Evolutionary conservation across 2,329 filamentous ascomycete species (phyloP), one percentile per base, ranked within the genome.

Genomic region (Phaeophleospora eucalypticola): DNA sequence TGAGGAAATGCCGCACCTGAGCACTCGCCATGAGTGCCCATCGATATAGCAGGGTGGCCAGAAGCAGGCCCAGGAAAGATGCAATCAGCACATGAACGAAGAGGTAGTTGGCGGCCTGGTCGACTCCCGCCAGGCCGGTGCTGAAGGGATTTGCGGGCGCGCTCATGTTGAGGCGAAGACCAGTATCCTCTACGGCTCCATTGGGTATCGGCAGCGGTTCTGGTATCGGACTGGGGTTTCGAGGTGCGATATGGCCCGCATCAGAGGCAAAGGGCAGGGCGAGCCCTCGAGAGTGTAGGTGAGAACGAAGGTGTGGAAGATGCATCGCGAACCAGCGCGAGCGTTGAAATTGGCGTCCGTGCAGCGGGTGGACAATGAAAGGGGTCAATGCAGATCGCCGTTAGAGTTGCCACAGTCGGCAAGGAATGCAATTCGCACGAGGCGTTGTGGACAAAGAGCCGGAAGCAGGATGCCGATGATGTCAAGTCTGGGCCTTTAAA

Each of bases 61-160:
- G 57, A 37, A 67, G 62, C 19, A 70, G 51, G 24, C 41, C 64
- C 38, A 66, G 53, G 55, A 72, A 70, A 16, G 60, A 63, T 8
- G 55, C 45, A 2, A 71, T 57, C 37, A 75, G 62, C 15, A 68
- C 64, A 52, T 75, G 65, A 50, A 69, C 67, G 61, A 71, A 75
- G 34, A 74, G 58, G 56, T 64, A 75, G 65, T 77, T 77, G 36
- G 64, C 60, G 9, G 54, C 51, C 57, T 76, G 74, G 58, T 76
- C 66, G 40, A 77, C 74, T 37, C 74, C 74, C 16, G 59, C 60
- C 4, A 77, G 65, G 48, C 74, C 74, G 55, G 70, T 68, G 19
- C 68, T 57, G 57, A 53, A 58, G 49, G 48, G 58, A 41, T 34
- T 53, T 34, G 45, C 37, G 20, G 44, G 37, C 17, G 46, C 42